phyloP scores from a whole-genome alignment of 345 rosid species.

The Trapa incisa region DNA sequence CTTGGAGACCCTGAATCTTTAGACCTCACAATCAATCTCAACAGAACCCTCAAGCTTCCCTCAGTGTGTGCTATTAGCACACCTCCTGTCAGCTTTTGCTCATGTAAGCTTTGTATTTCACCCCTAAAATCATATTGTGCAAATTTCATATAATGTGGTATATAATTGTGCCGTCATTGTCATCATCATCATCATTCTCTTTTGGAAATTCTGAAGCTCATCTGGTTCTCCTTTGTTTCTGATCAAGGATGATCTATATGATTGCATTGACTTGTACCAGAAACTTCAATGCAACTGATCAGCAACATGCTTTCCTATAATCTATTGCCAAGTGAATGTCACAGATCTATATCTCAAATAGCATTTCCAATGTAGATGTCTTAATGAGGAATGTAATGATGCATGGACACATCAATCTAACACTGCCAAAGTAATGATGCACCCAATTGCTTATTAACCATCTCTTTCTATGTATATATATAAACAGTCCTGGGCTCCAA shows the following conservation, averaged over 20 bases:
- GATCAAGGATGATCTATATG: neutral
- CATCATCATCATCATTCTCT: neutral
- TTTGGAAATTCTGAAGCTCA: neutral
- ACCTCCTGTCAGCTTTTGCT: constrained; percentile 34
- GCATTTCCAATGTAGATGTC: neutral
- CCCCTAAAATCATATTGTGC: neutral
- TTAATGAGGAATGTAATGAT: neutral
- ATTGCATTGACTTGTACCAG: neutral
- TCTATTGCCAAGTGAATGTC: neutral
- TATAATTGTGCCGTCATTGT: neutral
- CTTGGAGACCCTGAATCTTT: constrained; percentile 6
- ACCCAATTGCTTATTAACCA: neutral
- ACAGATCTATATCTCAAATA: neutral
- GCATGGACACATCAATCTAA: neutral
- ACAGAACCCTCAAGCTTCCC: constrained; percentile 53
- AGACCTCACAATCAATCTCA: constrained; percentile 15
- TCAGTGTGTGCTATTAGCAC: constrained; percentile 32
- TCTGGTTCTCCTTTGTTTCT: neutral
- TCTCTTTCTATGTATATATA: neutral
- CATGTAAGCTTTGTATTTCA: constrained; percentile 22
- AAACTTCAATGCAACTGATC: neutral
- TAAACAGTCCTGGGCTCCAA: constrained; percentile 9
- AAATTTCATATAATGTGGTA: neutral
- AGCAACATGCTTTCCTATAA: neutral
- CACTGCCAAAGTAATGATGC: neutral